Evolutionary conservation across 164 flowering plant species (phyloP), one percentile per base, ranked within the genome.

Genomic region (Warburgia ugandensis): DNA sequence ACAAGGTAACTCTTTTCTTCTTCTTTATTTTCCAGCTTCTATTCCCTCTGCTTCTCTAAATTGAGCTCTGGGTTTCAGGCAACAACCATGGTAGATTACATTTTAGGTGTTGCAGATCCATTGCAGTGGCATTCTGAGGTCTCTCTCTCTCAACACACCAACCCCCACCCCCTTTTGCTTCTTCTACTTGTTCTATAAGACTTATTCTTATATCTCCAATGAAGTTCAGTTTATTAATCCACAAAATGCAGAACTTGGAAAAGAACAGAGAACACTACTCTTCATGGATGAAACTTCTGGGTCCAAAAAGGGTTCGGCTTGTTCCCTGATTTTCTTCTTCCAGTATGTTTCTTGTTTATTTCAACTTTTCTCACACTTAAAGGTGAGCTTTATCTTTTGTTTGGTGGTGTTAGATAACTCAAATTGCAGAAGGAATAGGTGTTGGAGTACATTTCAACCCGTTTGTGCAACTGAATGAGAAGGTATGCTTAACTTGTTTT

Each of bases 391-490:
- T 29, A 39, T 31, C 19, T 44, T 19, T 21, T 45, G 8, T 9
- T 64, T 30, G 23, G 22, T 30, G 62, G 14, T 63, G 20, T 64
- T 58, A 91, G 96, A 72, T 83, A 48, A 85, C 88, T 39, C 49
- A 41, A 52, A 73, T 84, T 55, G 94, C 98, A 1, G 90, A 85
- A 63, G 20, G 64, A 22, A 71, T 92, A 48, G 98, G 98, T 29
- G 94, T 85, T 10, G 95, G 96, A 43, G 95, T 92, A 23, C 96
- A 88, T 68, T 92, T 88, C 71, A 92, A 92, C 58, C 96, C 98
- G 11, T 92, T 65, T 64, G 94, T 88, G 35, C 52, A 66, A 37
- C 73, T 69, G 73, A 62, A 77, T 38, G 72, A 75, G 59, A 79
- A 64, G 90, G 96, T 91, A 67, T 32, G 1, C 3, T 9, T 27